Percentiles rank a stretch among this genome's conserved stretches.
Conservation (phyloP, 208 protist species). For the Leishmania major region DNA sequence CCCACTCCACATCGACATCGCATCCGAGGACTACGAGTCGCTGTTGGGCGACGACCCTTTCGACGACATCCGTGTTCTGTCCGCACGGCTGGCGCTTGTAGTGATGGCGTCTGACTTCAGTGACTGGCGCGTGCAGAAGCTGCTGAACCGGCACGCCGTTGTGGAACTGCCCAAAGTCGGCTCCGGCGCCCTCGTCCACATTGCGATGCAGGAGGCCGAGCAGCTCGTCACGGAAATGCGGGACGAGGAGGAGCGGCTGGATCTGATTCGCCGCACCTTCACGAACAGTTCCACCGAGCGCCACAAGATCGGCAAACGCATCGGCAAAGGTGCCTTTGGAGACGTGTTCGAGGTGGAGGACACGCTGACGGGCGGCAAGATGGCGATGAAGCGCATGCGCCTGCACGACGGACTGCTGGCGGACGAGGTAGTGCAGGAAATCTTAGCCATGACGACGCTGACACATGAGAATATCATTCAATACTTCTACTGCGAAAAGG, state of each 20-base stretch:
- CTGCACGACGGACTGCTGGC: slow-evolving; percentile 85
- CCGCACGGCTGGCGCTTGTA: slow-evolving; percentile 63
- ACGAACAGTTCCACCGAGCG: slow-evolving; percentile 52
- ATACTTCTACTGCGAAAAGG: slow-evolving; percentile 93
- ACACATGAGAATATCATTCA: slow-evolving; percentile 94
- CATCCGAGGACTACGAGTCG: slow-evolving; percentile 57
- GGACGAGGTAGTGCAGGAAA: slow-evolving; percentile 83
- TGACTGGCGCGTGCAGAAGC: slow-evolving; percentile 81
- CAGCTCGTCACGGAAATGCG: slow-evolving; percentile 74
- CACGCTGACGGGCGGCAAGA: slow-evolving; percentile 78
- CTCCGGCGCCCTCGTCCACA: slow-evolving; percentile 72
- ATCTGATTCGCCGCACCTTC: slow-evolving; percentile 80
- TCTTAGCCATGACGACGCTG: slow-evolving; percentile 89
- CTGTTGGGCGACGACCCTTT: slow-evolving; percentile 58
- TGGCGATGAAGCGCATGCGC: slow-evolving; percentile 90
- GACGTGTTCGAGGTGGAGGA: slow-evolving; percentile 91
- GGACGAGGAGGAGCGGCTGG: slow-evolving; percentile 82
- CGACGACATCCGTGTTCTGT: slow-evolving; percentile 52
- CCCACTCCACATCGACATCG: slow-evolving; percentile 67
- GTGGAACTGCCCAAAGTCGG: slow-evolving; percentile 84
- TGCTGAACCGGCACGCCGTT: slow-evolving; percentile 74
- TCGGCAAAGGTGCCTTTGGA: slow-evolving; percentile 88
- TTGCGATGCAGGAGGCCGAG: slow-evolving; percentile 89
- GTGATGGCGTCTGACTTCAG: slow-evolving; percentile 77
- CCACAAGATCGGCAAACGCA: slow-evolving; percentile 60